phyloP scores from a whole-genome alignment of 352 stramenopile genomes.

The Poterioochromonas sp. region DNA sequence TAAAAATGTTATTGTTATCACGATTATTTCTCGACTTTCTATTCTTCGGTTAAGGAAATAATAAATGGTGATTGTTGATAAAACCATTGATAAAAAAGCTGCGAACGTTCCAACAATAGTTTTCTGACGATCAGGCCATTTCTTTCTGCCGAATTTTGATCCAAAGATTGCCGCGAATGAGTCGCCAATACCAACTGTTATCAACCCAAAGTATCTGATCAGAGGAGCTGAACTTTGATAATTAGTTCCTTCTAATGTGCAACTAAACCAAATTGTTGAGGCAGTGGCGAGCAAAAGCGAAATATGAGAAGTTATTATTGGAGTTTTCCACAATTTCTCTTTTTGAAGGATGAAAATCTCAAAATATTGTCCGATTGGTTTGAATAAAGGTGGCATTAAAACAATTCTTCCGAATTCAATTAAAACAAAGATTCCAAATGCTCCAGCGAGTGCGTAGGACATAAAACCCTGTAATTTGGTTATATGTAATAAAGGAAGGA shows the following conservation, averaged over 20 bases:
- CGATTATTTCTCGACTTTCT: no score
- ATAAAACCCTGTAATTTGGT: no score
- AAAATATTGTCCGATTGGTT: not conserved
- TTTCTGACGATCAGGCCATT: not conserved
- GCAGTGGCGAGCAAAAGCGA: not conserved
- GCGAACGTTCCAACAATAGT: not conserved
- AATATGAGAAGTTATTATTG: not conserved
- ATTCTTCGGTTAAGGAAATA: no score
- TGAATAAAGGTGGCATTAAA: not conserved
- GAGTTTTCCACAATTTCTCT: not conserved
- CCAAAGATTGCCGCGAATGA: not conserved
- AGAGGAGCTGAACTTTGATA: not conserved
- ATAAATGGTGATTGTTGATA: no score
- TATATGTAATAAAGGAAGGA: no score
- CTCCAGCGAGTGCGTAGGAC: no score
- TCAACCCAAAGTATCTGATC: not conserved
- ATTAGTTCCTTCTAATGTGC: no score
- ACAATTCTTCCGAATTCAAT: not conserved
- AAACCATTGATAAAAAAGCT: not conserved
- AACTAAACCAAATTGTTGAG: not conserved
- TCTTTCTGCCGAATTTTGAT: not conserved
- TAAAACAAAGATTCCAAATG: not conserved
- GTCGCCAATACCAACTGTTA: not conserved
- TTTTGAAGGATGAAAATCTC: not conserved
- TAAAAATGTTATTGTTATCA: not conserved